These are phyloP conservation scores for Raffaelea albimanens DNA, from an alignment of 2,329 filamentous ascomycete species.

Conservation along the genomic window DNA sequence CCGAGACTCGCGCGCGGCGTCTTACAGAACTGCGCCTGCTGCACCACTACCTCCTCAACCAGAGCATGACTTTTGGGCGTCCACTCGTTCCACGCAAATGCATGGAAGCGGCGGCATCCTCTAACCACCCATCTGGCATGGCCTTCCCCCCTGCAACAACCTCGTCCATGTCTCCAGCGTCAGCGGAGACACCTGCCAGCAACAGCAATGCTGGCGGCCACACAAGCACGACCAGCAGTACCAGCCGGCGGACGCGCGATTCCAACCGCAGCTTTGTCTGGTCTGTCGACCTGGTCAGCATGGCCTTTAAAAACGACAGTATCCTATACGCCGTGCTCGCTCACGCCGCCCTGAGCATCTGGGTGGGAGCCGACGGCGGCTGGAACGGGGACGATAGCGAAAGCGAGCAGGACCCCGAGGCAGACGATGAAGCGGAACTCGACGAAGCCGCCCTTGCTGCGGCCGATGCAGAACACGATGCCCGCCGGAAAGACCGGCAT, in stretches of 20 bases:
- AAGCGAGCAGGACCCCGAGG: not conserved
- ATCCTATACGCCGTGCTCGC: slow-evolving; percentile 26
- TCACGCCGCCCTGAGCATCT: slow-evolving; percentile 27
- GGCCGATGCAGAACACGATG: not conserved
- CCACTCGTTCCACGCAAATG: not conserved
- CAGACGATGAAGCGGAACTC: not conserved
- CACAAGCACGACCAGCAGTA: not conserved
- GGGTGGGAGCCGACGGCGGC: slow-evolving; percentile 18
- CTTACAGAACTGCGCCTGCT: slow-evolving; percentile 26
- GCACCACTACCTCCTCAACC: slow-evolving; percentile 23
- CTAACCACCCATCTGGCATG: not conserved
- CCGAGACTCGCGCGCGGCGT: slow-evolving; percentile 25
- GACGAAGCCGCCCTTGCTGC: not conserved
- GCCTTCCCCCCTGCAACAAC: not conserved
- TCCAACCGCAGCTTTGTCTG: slow-evolving; percentile 18
- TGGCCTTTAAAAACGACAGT: slow-evolving; percentile 22
- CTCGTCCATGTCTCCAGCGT: not conserved
- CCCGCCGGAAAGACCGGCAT: not conserved
- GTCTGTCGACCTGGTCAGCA: slow-evolving; percentile 21
- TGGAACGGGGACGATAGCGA: slow-evolving; percentile 12
- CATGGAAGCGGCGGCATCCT: too few relatives aligned
- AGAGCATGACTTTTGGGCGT: slow-evolving; percentile 19
- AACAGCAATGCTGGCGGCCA: too few relatives aligned
- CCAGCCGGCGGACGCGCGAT: too few relatives aligned
- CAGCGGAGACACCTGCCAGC: too few relatives aligned